These are phyloP conservation scores for Chytridium lagenaria DNA, from an alignment of 371 early-diverging fungal genomes.

Conservation along the genomic window DNA sequence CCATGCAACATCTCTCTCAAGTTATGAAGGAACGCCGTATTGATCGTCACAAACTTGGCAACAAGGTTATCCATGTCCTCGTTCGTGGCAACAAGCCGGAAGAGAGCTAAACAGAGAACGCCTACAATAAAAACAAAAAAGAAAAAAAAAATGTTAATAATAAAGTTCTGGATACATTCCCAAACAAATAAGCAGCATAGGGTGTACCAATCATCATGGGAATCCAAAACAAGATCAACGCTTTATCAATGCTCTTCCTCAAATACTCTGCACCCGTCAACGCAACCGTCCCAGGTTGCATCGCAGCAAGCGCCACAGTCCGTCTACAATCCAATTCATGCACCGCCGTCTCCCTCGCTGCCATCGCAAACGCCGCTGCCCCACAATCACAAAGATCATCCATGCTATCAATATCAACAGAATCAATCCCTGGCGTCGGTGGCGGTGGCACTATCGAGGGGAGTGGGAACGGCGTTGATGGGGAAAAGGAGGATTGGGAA, in stretches of 20 bases:
- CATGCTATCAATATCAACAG: not conserved
- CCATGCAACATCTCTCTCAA: constrained; percentile 19
- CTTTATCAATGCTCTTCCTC: constrained; percentile 13
- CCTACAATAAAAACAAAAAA: constrained; percentile 5
- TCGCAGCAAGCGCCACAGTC: constrained; percentile 23
- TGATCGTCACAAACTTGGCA: constrained; percentile 22
- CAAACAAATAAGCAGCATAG: constrained; percentile 11
- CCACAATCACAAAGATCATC: constrained; percentile 22
- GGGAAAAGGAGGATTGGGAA: not conserved
- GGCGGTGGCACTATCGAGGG: not conserved
- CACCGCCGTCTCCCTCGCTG: constrained; percentile 6
- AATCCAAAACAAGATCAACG: constrained; percentile 36
- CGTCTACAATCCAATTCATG: constrained; percentile 25
- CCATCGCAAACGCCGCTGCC: constrained; percentile 14
- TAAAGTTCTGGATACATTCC: not conserved
- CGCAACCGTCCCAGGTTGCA: constrained; percentile 15
- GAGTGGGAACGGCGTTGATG: constrained; percentile 1
- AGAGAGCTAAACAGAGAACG: constrained; percentile 15
- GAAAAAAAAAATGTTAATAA: not conserved
- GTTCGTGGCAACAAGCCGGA: constrained; percentile 26
- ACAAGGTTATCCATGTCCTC: constrained; percentile 36
- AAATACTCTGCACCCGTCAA: constrained; percentile 14
- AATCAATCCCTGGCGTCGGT: not conserved
- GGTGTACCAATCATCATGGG: constrained; percentile 22
- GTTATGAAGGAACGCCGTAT: constrained; percentile 32